Percentiles rank a stretch among this genome's conserved stretches.
phyloP scores from a whole-genome alignment of 257 asterid species.

The Salvia splendens region DNA sequence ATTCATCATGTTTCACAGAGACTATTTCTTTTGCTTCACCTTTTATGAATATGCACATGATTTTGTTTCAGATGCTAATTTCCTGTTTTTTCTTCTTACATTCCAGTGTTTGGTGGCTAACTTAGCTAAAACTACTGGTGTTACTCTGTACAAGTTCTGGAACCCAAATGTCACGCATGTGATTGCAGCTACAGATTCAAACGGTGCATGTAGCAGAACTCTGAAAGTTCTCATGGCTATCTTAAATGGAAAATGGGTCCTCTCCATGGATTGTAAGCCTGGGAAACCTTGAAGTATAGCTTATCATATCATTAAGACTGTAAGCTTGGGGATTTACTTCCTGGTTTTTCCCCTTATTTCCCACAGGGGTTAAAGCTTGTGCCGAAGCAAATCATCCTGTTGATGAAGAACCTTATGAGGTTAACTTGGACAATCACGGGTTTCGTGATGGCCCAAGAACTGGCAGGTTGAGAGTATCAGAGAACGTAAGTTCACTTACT shows the following conservation, averaged over 20 bases:
- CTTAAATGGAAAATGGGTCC: constrained; percentile 81
- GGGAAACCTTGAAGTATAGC: neutral
- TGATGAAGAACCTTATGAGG: constrained; percentile 76
- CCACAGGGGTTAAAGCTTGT: constrained; percentile 81
- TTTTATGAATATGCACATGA: constrained; percentile 7
- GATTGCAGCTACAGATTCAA: constrained; percentile 73
- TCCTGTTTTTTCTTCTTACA: constrained; percentile 10
- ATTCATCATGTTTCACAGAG: too few species aligned
- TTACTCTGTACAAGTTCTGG: constrained; percentile 70
- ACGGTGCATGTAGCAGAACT: constrained; percentile 84
- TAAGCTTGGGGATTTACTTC: constrained; percentile 1
- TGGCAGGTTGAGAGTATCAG: constrained; percentile 65
- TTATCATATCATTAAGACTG: neutral
- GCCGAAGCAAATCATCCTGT: constrained; percentile 52
- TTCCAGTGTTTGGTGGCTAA: constrained; percentile 57
- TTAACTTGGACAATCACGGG: constrained; percentile 80
- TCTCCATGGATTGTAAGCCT: constrained; percentile 76
- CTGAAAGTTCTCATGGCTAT: constrained; percentile 89
- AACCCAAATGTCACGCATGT: constrained; percentile 79
- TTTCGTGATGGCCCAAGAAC: constrained; percentile 67
- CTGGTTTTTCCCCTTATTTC: constrained; percentile 24
- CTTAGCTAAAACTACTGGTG: constrained; percentile 65
- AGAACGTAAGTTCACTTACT: constrained; percentile 49
- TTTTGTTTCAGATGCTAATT: constrained; percentile 27
- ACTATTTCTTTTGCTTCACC: neutral